A percentile compares a stretch with the other conserved stretches of the same genome.
These are phyloP conservation scores for Chloridella minuta DNA, from an alignment of 352 stramenopile genomes.

Conservation along the genomic window DNA sequence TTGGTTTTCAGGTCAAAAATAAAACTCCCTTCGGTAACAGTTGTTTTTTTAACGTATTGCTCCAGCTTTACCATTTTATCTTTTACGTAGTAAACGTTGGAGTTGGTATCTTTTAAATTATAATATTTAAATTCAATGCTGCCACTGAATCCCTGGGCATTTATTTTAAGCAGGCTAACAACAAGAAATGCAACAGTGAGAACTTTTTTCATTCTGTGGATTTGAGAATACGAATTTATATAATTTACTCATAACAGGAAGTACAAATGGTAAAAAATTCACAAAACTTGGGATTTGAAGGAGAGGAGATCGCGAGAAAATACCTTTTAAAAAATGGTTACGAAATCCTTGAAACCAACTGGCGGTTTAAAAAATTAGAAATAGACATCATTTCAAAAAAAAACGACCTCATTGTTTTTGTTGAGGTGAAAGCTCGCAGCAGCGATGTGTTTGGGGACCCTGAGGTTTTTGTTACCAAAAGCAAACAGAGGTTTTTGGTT, in stretches of 20 bases:
- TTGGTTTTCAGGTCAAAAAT: neutral
- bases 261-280: neutral
- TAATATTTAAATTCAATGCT: neutral
- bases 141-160: neutral
- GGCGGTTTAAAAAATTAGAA: neutral
- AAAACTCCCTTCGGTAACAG: neutral
- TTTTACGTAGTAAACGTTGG: neutral
- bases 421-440: neutral
- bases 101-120: neutral
- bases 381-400: neutral
- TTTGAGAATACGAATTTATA: neutral
- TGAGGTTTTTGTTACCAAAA: neutral
- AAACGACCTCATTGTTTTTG: neutral
- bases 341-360: neutral
- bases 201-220: neutral
- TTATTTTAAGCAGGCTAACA: neutral
- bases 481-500: neutral
- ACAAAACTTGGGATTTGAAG: neutral
- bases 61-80: neutral
- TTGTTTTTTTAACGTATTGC: neutral
- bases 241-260: neutral
- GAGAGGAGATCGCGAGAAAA: neutral
- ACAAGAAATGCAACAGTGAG: neutral
- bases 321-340: neutral
- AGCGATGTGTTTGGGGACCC: neutral